These are phyloP conservation scores for Leptographium wingfieldii DNA, from an alignment of 2,329 filamentous ascomycete genomes.

Conservation along the genomic window DNA sequence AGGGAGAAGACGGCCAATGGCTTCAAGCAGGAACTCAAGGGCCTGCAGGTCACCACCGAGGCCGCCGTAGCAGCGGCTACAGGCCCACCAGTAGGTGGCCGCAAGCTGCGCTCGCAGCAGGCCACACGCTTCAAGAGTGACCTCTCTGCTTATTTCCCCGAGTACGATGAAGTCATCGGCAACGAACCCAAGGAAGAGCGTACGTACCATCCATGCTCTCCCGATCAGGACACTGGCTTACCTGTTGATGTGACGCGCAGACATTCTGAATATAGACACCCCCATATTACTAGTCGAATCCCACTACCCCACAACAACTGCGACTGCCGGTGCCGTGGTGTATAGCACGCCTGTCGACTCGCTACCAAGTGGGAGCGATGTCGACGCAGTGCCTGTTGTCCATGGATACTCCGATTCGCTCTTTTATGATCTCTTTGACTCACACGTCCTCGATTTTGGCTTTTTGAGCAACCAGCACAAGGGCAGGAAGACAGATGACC, in stretches of 20 bases:
- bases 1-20: conserved; percentile 48
- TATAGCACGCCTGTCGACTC: conserved; percentile 10
- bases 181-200: conserved; percentile 69
- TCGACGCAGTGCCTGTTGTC: conserved; percentile 22
- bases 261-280: conserved; percentile 60
- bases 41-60: conserved; percentile 35
- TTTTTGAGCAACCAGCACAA: conserved; percentile 36
- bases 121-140: conserved; percentile 82
- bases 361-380: conserved; percentile 6
- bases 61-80: conserved; percentile 3
- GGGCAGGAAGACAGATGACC: conserved; percentile 34
- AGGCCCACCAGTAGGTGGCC: conserved; percentile 45
- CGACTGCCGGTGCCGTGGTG: conserved; percentile 6
- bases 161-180: conserved; percentile 89
- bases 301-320: conserved; percentile 13
- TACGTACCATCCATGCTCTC: conserved; percentile 28
- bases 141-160: conserved; percentile 77
- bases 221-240: background rate
- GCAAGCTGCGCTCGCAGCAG: conserved; percentile 76
- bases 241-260: conserved; percentile 27
- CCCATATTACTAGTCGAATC: conserved; percentile 58
- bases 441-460: conserved; percentile 42
- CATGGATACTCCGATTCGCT: conserved; percentile 43
- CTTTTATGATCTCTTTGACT: conserved; percentile 43
- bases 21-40: conserved; percentile 47